Percentiles rank a stretch among this genome's conserved stretches.
Evolutionary conservation across 1,284 basidiomycete species (phyloP).

Genomic region (Serendipita sp.): DNA sequence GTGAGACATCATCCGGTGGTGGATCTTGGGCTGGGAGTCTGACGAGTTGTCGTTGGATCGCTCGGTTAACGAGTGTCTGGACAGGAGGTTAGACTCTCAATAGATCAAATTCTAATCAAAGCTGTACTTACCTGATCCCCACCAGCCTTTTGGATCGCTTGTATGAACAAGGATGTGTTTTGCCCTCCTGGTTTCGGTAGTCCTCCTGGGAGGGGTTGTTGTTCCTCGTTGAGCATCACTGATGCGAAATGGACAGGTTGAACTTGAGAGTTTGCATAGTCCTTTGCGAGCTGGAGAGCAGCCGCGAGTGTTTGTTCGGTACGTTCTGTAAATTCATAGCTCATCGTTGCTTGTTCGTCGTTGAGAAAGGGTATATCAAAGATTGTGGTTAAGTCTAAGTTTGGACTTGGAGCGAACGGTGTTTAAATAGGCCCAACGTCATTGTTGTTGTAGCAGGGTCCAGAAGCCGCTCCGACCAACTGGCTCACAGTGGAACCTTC

Average conservation of each 20-base stretch:
- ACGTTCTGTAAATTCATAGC: constrained; percentile 71
- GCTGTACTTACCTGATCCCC: constrained; percentile 48
- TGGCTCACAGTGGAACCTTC: not conserved
- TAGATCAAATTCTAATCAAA: constrained; percentile 12
- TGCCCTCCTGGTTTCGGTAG: constrained; percentile 17
- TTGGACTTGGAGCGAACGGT: not conserved
- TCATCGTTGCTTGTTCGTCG: constrained; percentile 27
- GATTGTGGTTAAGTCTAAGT: not conserved
- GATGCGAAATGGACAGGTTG: constrained; percentile 66
- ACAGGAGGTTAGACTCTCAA: not conserved
- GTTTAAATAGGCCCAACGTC: not conserved
- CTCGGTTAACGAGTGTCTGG: constrained; percentile 44
- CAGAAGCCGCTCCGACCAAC: not conserved
- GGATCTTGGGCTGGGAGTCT: constrained; percentile 75
- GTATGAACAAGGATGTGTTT: constrained; percentile 49
- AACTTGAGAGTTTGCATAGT: constrained; percentile 69
- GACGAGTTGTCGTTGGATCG: constrained; percentile 54
- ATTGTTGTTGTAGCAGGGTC: not conserved
- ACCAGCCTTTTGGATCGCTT: constrained; percentile 63
- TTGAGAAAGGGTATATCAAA: not conserved
- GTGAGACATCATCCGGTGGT: constrained; percentile 62
- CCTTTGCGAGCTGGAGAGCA: constrained; percentile 68
- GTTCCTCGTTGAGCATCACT: constrained; percentile 52
- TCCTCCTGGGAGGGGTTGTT: constrained; percentile 23
- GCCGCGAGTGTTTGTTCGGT: constrained; percentile 49